Base-by-base conservation (phyloP, 1,284 basidiomycete species). In the Cryptococcus sp. region DNA sequence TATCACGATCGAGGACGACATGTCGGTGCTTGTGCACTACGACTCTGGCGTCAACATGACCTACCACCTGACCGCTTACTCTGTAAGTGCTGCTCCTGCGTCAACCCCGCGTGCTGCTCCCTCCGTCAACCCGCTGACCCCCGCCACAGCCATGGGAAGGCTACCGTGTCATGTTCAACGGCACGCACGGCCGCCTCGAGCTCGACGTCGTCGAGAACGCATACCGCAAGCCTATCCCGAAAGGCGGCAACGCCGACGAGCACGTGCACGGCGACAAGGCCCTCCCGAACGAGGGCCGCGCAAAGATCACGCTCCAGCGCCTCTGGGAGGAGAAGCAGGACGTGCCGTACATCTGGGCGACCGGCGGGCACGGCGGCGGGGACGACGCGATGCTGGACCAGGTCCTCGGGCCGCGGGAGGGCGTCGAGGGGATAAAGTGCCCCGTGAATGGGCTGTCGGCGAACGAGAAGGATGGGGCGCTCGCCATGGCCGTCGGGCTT, bases 1-100 rank as follows among this genome's bases (percentile, higher is more conserved):
- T 24, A 82, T 83, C 56, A 79, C 78, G 2, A 83, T 83, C 57
- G 82, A 83, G 68, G 82, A 83, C 64, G 82, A 83, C 63, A 82
- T 83, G 80, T 73, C 78, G 50, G 76, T 83, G 3, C 72, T 83
- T 46, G 81, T 83, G 15, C 77, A 79, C 45, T 83, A 82, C 67
- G 76, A 79, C 56, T 78, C 75, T 5, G 81, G 80, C 11, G 80
- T 78, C 0, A 82, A 79, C n/a, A 79, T 83, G 79, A 81, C 81
- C 7, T 83, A 83, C 63, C 82, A 83, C 66, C 68, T 83, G 48
- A 73, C 70, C 9, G 69, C 73, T 8, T 76, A 75, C 63, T 66
- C 65, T 21, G 69, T 71, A 38, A 61, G 67, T 57, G n/a, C n/a
- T n/a, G n/a, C n/a, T 28, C 23, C n/a, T 18, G 47, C 39, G 13